Evolutionary conservation across 202 grass and related monocot species (phyloP), one percentile per base, ranked within the genome.

Genomic region (Schoenoplectus tabernaemontani): DNA sequence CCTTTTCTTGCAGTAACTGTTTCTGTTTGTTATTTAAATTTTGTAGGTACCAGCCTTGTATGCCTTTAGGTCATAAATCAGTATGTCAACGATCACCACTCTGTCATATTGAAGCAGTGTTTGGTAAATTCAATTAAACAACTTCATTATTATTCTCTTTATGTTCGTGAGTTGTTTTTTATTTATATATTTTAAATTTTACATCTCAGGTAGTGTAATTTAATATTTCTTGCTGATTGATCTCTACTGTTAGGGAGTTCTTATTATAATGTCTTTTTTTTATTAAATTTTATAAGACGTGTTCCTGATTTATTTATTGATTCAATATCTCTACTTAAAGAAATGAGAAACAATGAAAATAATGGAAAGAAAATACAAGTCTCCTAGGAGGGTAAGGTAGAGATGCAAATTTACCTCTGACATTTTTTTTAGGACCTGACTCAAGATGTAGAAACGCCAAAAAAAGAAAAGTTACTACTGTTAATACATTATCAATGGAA

Each of bases 401-500:
- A 46, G 22, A 74, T 54, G 24, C 46, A 34, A 34, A 34, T 34
- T 54, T 54, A n/a, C 26, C 15, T 19, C 3, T 74, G 70, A 44
- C 23, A 28, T 34, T 15, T 24, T 60, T 78, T 78, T 28, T 38
- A 80, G 77, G 77, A 65, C 57, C 57, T 51, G 34, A 44, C 4
- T 42, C n/a, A 8, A 43, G 32, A 78, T 78, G 15, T 32, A 42
- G 16, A 64, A 44, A 37, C 16, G 59, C 36, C 39, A 80, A 63
- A 63, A 80, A 43, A 20, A 80, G 38, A 64, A 80, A 80, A 32
- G 37, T 65, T 62, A 63, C 77, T 44, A 47, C 44, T 33, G 77
- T 80, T 47, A 80, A 65, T 39, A 80, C 77, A 22, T 80, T 80
- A 80, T 80, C 77, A 64, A 63, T 80, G 57, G 77, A 80, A 23